phyloP scores from a whole-genome alignment of 2,329 filamentous ascomycete species.

The Pseudocercospora macadamiae region DNA sequence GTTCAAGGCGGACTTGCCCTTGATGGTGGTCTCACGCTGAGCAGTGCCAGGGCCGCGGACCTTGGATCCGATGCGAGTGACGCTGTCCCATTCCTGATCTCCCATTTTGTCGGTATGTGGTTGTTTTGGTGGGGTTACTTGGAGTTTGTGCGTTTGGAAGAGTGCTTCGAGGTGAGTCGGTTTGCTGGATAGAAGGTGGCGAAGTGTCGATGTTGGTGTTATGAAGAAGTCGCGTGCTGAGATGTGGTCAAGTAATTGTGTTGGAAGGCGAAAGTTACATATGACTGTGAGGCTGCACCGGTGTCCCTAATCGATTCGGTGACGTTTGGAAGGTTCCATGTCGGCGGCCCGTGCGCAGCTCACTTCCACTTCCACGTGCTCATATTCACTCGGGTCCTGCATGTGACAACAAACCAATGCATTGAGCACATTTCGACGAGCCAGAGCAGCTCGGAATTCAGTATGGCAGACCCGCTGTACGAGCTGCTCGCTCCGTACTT shows the following conservation, averaged over 20 bases:
- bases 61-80: conserved; percentile 94
- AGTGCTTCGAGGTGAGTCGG: not conserved
- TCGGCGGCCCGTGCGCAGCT: too few relatives aligned
- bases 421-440: too few relatives aligned
- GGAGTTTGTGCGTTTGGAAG: too few relatives aligned
- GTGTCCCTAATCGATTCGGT: too few relatives aligned
- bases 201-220: not conserved
- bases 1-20: conserved; percentile 82
- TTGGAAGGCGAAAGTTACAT: conserved; percentile 1
- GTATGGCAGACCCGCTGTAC: conserved; percentile 66
- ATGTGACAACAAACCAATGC: too few relatives aligned
- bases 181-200: not conserved
- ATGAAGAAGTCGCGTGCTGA: not conserved
- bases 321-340: too few relatives aligned
- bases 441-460: not conserved
- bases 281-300: too few relatives aligned
- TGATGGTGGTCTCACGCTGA: conserved; percentile 83
- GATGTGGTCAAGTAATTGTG: not conserved
- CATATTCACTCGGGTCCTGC: too few relatives aligned
- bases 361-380: too few relatives aligned
- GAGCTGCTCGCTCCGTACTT: conserved; percentile 71
- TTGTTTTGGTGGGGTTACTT: conserved; percentile 10
- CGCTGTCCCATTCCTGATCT: conserved; percentile 74
- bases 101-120: conserved; percentile 40
- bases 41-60: conserved; percentile 67